Base-by-base conservation (phyloP, 139 green algal species). In the Coccomyxa sp. region DNA sequence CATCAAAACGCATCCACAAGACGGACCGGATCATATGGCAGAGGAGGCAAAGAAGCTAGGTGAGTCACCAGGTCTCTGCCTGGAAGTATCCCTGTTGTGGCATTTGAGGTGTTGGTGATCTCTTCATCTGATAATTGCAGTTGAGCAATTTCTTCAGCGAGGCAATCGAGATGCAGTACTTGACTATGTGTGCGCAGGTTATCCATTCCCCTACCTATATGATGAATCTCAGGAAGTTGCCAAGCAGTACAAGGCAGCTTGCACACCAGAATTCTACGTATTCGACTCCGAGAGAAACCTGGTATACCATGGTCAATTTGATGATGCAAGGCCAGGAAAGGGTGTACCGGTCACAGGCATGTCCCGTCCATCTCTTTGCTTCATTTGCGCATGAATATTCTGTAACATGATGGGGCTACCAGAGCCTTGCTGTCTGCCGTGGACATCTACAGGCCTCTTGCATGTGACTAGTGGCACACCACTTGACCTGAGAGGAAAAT, bases 211-310 rank as follows among this genome's bases (percentile, higher is more conserved):
- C 7, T 94, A 93, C 85, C 77, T 95, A 13, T 96, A 90, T 83
- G 92, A 96, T 81, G 91, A 91, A 27, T 85, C 77, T 23, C 93
- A 98, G 85, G 95, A 93, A 10, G 93, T 96, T 27, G 95, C 95
- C 51, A 96, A 95, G 85, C 89, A 88, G 0, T 97, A 96, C 88
- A 82, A 83, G 21, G 94, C 93, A 18, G 90, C 86, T 30, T 97
- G 94, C 90, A 97, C 94, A 12, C 94, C 94, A 17, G 92, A 95
- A 67, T 95, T 95, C 31, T 92, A 92, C 66, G 86, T 97, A n/a
- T 94, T 95, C 85, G 88, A 91, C 58, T 3, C 27, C 0, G 81
- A 88, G 13, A 59, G 87, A 14, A 83, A 92, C 80, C 90, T 98
- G 31, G 82, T 60, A 7, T 98, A 98, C 85, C 94, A 97, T 80